phyloP scores from a whole-genome alignment of 2,329 filamentous ascomycete genomes.

The Venturia nashicola region DNA sequence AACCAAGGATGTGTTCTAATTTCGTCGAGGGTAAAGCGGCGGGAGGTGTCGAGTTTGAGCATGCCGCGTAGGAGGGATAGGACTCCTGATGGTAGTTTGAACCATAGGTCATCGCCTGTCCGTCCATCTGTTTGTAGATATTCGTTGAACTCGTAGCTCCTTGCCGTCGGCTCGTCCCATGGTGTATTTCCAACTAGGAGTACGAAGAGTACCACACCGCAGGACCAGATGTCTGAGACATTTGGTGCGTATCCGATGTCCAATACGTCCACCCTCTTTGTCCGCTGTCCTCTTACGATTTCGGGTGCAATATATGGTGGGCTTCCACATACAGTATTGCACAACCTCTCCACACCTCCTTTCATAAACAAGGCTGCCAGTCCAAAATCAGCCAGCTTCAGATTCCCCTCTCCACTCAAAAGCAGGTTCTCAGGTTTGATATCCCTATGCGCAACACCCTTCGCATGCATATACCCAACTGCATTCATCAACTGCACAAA shows the following conservation, averaged over 20 bases:
- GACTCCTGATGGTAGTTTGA: slow-evolving; percentile 58
- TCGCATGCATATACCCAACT: slow-evolving; percentile 90
- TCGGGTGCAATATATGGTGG: slow-evolving; percentile 97
- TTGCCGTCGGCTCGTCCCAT: slow-evolving; percentile 82
- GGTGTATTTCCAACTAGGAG: slow-evolving; percentile 91
- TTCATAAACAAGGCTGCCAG: slow-evolving; percentile 89
- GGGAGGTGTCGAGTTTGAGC: slow-evolving; percentile 66
- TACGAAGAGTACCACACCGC: slow-evolving; percentile 94
- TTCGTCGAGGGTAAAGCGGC: slow-evolving; percentile 73
- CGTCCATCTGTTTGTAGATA: slow-evolving; percentile 70
- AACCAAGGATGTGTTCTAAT: slow-evolving; percentile 93
- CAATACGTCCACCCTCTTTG: slow-evolving; percentile 32
- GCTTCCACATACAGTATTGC: slow-evolving; percentile 83
- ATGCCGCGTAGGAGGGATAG: slow-evolving; percentile 82
- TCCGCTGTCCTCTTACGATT: slow-evolving; percentile 47
- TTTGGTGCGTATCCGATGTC: slow-evolving; percentile 60
- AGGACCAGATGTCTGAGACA: slow-evolving; percentile 89
- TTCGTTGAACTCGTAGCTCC: slow-evolving; percentile 85
- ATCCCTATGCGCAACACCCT: slow-evolving; percentile 78
- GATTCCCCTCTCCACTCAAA: slow-evolving; percentile 66
- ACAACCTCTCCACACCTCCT: slow-evolving; percentile 69
- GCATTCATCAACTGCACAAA: slow-evolving; percentile 85
- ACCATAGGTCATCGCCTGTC: slow-evolving; percentile 77
- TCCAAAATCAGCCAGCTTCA: slow-evolving; percentile 95
- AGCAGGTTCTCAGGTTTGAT: slow-evolving; percentile 82